Evolutionary conservation across 306 rosid genomes (phyloP).

Genomic region (Trifolium pratense): DNA sequence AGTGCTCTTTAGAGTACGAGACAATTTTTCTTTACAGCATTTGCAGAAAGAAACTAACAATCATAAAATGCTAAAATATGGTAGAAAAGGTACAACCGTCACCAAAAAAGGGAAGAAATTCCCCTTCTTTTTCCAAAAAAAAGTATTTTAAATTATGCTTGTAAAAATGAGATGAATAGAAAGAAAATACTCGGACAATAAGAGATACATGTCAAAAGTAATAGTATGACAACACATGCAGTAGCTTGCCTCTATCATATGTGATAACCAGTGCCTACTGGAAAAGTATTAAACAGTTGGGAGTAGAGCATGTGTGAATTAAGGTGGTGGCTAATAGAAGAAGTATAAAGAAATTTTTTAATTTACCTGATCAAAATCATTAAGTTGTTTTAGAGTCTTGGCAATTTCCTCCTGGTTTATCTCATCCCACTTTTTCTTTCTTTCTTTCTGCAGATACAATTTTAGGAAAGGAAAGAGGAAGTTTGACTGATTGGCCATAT

Average conservation of each 20-base stretch:
- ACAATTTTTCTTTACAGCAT: not conserved
- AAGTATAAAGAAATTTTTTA: conserved; percentile 36
- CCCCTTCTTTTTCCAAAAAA: conserved; percentile 24
- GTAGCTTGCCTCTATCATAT: conserved; percentile 31
- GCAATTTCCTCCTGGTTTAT: conserved; percentile 90
- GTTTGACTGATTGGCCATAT: conserved; percentile 25
- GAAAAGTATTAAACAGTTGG: conserved; percentile 11
- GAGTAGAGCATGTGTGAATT: conserved; percentile 6
- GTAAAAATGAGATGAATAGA: conserved; percentile 16
- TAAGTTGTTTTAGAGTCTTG: conserved; percentile 73
- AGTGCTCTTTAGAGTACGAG: not conserved
- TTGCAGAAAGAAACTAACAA: conserved; percentile 9
- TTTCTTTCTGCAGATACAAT: conserved; percentile 66
- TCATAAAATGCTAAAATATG: not conserved
- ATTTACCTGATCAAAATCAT: conserved; percentile 88
- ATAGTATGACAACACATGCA: conserved; percentile 28
- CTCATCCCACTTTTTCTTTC: conserved; percentile 88
- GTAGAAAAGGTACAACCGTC: conserved; percentile 19
- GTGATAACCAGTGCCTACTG: conserved; percentile 21
- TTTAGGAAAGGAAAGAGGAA: conserved; percentile 33
- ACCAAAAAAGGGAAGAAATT: conserved; percentile 13
- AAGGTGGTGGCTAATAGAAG: conserved; percentile 23
- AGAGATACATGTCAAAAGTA: not conserved
- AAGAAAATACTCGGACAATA: conserved; percentile 13
- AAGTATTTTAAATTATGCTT: conserved; percentile 7